phyloP scores from a whole-genome alignment of 2,329 filamentous ascomycete genomes.

The Cladosporium sp. region DNA sequence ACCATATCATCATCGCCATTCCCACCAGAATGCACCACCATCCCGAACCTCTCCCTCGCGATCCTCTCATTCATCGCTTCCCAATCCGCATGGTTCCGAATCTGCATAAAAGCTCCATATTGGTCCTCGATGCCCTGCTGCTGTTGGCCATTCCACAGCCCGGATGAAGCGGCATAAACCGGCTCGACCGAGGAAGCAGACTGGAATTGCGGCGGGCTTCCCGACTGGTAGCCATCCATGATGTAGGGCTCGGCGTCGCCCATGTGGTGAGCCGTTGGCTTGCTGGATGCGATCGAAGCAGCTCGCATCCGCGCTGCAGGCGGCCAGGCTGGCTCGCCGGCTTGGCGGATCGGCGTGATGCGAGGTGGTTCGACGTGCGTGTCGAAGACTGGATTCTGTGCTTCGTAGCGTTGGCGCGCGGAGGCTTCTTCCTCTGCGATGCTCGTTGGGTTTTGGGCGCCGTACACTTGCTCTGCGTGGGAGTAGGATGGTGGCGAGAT shows the following conservation, averaged over 20 bases:
- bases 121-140: constrained; percentile 60
- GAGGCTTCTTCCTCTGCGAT: constrained; percentile 53
- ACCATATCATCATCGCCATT: constrained; percentile 28
- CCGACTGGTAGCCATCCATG: constrained; percentile 63
- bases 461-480: constrained; percentile 28
- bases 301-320: constrained; percentile 27
- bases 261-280: constrained; percentile 11
- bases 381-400: constrained; percentile 24
- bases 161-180: constrained; percentile 53
- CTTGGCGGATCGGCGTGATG: constrained; percentile 23
- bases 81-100: constrained; percentile 49
- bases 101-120: constrained; percentile 60
- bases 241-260: constrained; percentile 75
- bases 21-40: constrained; percentile 2
- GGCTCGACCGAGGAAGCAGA: constrained; percentile 60
- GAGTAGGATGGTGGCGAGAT: constrained; percentile 66
- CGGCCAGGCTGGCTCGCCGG: constrained; percentile 25
- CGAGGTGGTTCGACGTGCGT: constrained; percentile 21
- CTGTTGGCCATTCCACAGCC: constrained; percentile 30
- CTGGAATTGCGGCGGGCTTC: constrained; percentile 54
- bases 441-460: constrained; percentile 39
- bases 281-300: constrained; percentile 23
- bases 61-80: constrained; percentile 38
- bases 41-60: constrained; percentile 13
- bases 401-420: constrained; percentile 55